Base-by-base conservation (phyloP, 2,329 filamentous ascomycete species). In the Colletotrichum sublineola region DNA sequence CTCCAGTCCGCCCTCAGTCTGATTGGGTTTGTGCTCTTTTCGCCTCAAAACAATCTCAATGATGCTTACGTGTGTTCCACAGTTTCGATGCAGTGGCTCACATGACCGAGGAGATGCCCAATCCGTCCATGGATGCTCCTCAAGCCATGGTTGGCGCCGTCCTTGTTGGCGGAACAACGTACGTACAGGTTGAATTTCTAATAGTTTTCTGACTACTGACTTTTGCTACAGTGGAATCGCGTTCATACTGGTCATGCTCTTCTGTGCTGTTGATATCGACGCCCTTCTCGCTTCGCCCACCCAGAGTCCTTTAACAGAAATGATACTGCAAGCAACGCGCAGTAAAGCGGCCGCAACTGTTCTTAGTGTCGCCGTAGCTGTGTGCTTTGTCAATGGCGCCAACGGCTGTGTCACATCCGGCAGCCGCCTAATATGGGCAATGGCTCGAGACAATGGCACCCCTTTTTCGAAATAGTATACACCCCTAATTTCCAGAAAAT, bases 211-310 rank as follows among this genome's bases (percentile, higher is more conserved):
- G 2, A 29, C 15, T 3, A 18, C 53, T 66, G 24, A 68, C 60
- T n/a, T 2, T 12, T 15, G 0, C 24, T 12, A 0, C 8, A 69
- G 67, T 14, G 86, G 84, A 4, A 77, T 86, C 2, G 78, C 78
- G 1, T 86, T 82, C 71, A 79, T 78, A 31, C 78, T 85, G 60
- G 77, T 86, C n/a, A 76, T 87, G 0, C 77, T 86, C 1, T 88
- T 82, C 75, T 83, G 80, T 0, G 79, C 84, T 1, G 83, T 84
- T 1, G 76, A 81, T 38, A 77, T 86, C 0, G 76, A 84, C 0
- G 75, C 76, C 0, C 75, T 86, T 2, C 77, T 86, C 2, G 57
- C 77, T 2, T 83, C 83, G 0, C 79, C 81, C 0, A 84, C 81
- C 0, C 84, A 84, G 0, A 84, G 83, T 20, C 83, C 82, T 0